Percentiles rank a stretch among this genome's conserved stretches.
Conservation (phyloP, 192 early-diverging fungal species). For the Dissophora ornata region DNA sequence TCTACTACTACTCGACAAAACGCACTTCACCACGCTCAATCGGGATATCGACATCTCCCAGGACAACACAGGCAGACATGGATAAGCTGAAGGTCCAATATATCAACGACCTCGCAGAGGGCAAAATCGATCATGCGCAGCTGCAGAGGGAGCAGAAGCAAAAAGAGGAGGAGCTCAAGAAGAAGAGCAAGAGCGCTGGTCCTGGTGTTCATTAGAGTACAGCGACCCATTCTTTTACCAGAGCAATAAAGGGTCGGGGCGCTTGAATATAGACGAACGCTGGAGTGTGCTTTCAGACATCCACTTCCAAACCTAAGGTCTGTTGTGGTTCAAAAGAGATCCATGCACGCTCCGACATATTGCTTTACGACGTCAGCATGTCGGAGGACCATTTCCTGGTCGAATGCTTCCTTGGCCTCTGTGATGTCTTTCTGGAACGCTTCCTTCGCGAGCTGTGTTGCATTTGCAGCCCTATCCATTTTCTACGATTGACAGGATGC, state of each 20-base stretch:
- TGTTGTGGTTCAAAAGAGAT: too few relatives aligned
- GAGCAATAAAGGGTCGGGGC: not conserved
- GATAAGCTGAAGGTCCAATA: constrained; percentile 64
- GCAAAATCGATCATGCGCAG: constrained; percentile 45
- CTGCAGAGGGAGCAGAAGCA: constrained; percentile 41
- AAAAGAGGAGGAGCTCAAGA: constrained; percentile 49
- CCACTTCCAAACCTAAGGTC: too few relatives aligned
- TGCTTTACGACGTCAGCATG: constrained; percentile 50
- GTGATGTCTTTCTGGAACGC: constrained; percentile 40
- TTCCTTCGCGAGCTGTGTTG: constrained; percentile 29
- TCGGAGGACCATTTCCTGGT: constrained; percentile 49
- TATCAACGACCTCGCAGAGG: constrained; percentile 48
- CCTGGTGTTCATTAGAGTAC: constrained; percentile 34
- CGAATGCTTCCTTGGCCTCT: constrained; percentile 44
- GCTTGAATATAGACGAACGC: not conserved
- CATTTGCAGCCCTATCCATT: not conserved
- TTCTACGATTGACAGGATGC: not conserved
- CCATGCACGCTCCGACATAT: constrained; percentile 41
- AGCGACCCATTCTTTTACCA: not conserved
- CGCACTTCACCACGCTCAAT: not conserved
- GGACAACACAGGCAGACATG: constrained; percentile 62
- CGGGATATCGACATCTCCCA: constrained; percentile 7
- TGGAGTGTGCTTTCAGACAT: too few relatives aligned
- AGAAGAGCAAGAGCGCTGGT: constrained; percentile 37
- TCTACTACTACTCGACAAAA: not conserved